Evolutionary conservation across 495 filamentous ascomycete species (phyloP), one percentile per base, ranked within the genome.

Genomic region (Penicillium paxilli): DNA sequence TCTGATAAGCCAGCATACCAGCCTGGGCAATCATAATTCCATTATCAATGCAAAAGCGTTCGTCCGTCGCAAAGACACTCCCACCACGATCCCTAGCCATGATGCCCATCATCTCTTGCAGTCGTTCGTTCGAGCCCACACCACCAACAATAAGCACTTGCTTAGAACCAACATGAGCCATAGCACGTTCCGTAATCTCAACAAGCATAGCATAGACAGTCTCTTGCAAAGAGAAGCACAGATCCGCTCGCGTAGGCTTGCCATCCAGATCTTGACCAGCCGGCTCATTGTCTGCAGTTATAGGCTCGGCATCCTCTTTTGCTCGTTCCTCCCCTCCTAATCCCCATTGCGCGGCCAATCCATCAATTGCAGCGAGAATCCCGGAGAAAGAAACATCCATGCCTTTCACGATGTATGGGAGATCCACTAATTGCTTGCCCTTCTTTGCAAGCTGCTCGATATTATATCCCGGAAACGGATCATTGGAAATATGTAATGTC

Each of bases 1-100:
- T 89, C 69, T 81, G 74, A 63, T 87, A 96, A 7, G 91, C 91
- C 56, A 96, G 65, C 61, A 98, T 71, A 22, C 94, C 94, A 9
- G 94, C 94, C 74, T 98, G 94, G 11, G 94, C 94, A 75, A 98
- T 98, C 94, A 98, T 98, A 53, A 98, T 97, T 38, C 94, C 95
- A 65, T 98, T 98, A 73, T 98, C 95, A 57, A 98, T 98, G 64
- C 94, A 98, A 72, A 96, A 98, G 41, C 94, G 83, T 73, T 98
- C 92, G 70, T 98, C 93, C 1, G 93, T 98, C 8, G 92, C 92
- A 75, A 87, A 97, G 17, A 97, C 89, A 68, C 83, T 91, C 0
- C 94, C 94, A 16, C 91, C 89, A 28, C 95, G 78, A 67, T 96
- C 91, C 33, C 77, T 76, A n/a, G 92, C 94, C 94, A 98, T 98